phyloP scores from a whole-genome alignment of 2,329 filamentous ascomycete genomes.

The Sordariomycetes sp. region DNA sequence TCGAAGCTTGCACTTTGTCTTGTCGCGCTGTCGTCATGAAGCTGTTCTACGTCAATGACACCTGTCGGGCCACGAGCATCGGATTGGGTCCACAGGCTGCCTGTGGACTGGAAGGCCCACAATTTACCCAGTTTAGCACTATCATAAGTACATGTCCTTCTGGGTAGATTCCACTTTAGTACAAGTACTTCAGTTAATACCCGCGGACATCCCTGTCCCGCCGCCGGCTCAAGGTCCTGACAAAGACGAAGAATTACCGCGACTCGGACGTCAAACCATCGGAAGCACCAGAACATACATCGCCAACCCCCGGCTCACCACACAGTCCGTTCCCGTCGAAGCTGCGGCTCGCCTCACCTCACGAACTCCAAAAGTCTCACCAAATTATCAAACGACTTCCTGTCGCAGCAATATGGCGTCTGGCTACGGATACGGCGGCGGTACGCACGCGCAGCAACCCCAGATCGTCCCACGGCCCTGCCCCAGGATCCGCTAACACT shows the following conservation, averaged over 20 bases:
- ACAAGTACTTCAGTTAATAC: neutral
- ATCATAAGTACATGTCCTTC: neutral
- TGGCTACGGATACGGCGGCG: constrained; percentile 70
- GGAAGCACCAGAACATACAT: neutral
- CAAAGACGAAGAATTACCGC: neutral
- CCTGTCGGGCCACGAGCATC: neutral
- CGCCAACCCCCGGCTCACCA: neutral
- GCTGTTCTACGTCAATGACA: neutral
- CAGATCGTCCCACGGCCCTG: neutral
- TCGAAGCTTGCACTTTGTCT: neutral
- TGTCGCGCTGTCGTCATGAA: neutral
- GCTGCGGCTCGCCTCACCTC: neutral
- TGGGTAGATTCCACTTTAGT: neutral
- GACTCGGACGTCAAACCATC: neutral
- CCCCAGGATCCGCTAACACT: neutral
- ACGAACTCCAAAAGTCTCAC: neutral
- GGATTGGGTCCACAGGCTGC: neutral
- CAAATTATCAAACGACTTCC: neutral
- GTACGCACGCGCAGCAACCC: constrained; percentile 30
- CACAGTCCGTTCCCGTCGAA: neutral
- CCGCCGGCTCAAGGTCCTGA: neutral
- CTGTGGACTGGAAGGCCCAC: neutral
- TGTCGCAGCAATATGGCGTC: constrained; percentile 48
- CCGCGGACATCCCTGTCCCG: neutral
- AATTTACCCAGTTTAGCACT: neutral